Evolutionary conservation across 1,284 basidiomycete genomes (phyloP), one percentile per base, ranked within the genome.

Genomic region (Ganoderma sp.): DNA sequence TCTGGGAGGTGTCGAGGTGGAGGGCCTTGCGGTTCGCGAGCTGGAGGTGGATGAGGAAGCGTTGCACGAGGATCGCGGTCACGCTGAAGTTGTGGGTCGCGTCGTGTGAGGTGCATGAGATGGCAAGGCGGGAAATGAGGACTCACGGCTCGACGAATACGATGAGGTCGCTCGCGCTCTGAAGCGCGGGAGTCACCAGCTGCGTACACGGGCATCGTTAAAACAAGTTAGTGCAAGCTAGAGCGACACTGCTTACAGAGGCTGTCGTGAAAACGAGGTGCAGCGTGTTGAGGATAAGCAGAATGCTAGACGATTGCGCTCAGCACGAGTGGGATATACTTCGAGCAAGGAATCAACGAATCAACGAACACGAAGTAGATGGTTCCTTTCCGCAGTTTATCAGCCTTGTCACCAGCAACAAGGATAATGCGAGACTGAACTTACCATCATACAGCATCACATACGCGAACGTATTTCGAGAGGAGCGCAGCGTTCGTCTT

Each of bases 21-120:
- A 57, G 32, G 2, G 45, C 28, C 25, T 42, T 17, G 43, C 56
- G 60, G 60, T 60, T 59, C 19, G 61, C 67, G 32, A 34, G 28
- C 22, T 70, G 66, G 19, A 70, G 69, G 14, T 62, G n/a, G 37
- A 70, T 66, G 32, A 70, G 63, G 56, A 70, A 67, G 15, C 69
- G 63, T 41, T 60, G 65, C n/a, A 70, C 61, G 28, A 70, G 56
- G 17, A 70, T 65, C 19, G 61, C 63, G 12, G 66, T 63, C 7
- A 65, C 28, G 0, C 69, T 70, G 32, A 8, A 3, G 22, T 32
- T 17, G 8, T 2, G 15, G 32, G 43, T 15, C 15, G 9, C 17
- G 57, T 9, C 19, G 8, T 5, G 14, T 28, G 12, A 60, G n/a
- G n/a, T 19, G 9, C 19, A 1, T 0, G 25, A n/a, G 34, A 5